Evolutionary conservation across 176 grass and related monocot genomes (phyloP).

Genomic region (Hordeum marinum): DNA sequence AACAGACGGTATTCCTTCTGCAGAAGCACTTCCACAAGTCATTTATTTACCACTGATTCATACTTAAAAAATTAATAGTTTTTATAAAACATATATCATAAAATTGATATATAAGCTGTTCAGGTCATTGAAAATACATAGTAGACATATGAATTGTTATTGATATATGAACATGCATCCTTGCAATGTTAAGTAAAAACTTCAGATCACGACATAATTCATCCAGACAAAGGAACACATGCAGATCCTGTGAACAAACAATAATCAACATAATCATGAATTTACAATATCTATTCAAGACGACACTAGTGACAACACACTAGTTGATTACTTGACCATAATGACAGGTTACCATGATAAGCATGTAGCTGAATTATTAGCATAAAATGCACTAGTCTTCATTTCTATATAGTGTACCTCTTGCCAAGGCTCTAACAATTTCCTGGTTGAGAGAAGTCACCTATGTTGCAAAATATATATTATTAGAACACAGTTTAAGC

Average conservation of each 20-base stretch:
- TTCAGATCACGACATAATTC: not conserved
- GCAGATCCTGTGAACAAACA: not conserved
- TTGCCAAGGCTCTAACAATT: constrained; percentile 91
- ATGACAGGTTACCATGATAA: not conserved
- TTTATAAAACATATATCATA: constrained; percentile 3
- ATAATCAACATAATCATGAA: constrained; percentile 4
- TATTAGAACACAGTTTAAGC: constrained; percentile 4
- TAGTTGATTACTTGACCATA: not conserved
- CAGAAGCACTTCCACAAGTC: constrained; percentile 19
- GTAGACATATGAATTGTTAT: not conserved
- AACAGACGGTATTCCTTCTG: constrained; percentile 97
- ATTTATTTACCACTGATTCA: not conserved
- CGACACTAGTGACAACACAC: not conserved
- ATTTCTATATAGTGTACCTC: constrained; percentile 45
- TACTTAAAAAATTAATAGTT: not conserved
- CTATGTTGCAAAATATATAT: constrained; percentile 23
- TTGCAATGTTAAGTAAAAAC: not conserved
- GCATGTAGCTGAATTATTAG: not conserved
- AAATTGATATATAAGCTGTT: not conserved
- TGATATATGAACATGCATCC: constrained; percentile 8
- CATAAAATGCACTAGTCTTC: not conserved
- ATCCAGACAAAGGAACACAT: constrained; percentile 12
- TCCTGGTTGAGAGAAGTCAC: constrained; percentile 97
- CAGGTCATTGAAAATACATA: not conserved
- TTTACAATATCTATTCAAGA: not conserved